phyloP scores from a whole-genome alignment of 371 early-diverging fungal genomes.

The Mucor indicus region DNA sequence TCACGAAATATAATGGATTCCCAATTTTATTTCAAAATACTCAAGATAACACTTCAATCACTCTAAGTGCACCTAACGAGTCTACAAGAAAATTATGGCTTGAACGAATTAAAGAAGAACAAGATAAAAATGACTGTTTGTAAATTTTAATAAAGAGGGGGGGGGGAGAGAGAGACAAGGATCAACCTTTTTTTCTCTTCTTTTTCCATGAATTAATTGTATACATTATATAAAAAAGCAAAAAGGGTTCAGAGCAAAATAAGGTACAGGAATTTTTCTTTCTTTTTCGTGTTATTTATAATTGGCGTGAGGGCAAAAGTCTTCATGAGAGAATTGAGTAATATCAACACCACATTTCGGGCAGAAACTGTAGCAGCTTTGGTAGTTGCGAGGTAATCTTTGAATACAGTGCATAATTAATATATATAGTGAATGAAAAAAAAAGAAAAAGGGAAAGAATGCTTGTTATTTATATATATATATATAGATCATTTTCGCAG shows the following conservation, averaged over 20 bases:
- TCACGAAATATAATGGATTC: no score
- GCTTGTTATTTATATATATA: no score
- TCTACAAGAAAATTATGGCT: conserved; percentile 20
- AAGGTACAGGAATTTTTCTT: no score
- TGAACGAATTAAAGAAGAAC: conserved; percentile 10
- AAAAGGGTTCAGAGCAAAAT: no score
- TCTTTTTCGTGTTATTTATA: neutral
- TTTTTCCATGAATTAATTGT: neutral
- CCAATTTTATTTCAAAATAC: conserved; percentile 56
- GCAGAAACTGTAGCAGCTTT: conserved; percentile 15
- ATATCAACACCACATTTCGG: conserved; percentile 23
- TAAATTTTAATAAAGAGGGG: neutral
- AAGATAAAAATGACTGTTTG: neutral
- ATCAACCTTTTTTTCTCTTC: no score
- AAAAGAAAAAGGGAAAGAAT: no score
- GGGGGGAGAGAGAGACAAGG: neutral
- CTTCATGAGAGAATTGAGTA: conserved; percentile 22
- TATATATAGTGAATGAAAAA: no score
- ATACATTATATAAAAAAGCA: neutral
- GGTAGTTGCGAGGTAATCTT: no score
- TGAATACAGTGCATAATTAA: no score
- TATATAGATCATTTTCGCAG: no score
- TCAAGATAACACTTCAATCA: neutral
- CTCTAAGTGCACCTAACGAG: conserved; percentile 7
- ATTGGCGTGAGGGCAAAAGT: conserved; percentile 11